phyloP scores from a whole-genome alignment of 352 stramenopile genomes.

The Peronospora tabacina region DNA sequence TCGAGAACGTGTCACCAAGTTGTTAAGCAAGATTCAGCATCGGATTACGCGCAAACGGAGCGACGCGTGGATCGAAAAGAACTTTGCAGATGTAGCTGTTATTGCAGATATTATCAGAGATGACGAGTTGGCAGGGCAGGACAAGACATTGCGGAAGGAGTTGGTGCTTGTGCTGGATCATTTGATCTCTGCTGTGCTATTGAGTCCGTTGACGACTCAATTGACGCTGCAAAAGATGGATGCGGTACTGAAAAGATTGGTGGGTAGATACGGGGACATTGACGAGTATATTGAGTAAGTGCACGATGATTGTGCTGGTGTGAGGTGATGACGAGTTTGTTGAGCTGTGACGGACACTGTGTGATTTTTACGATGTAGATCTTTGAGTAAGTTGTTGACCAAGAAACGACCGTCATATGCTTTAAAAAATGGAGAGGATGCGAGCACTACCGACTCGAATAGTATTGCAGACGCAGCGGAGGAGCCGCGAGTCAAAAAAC shows the following conservation, averaged over 20 bases:
- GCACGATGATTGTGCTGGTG: background rate
- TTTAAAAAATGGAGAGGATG: background rate
- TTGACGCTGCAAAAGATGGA: conserved; percentile 34
- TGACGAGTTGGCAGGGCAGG: conserved; percentile 17
- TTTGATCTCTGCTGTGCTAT: conserved; percentile 57
- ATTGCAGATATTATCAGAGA: conserved; percentile 34
- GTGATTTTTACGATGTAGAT: conserved; percentile 16
- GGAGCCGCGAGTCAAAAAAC: conserved; percentile 28
- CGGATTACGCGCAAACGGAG: conserved; percentile 56
- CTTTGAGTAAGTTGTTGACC: conserved; percentile 30
- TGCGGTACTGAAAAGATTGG: conserved; percentile 33
- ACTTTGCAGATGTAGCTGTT: conserved; percentile 40
- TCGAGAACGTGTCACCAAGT: conserved; percentile 34
- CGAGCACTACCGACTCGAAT: conserved; percentile 1
- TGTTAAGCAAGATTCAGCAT: conserved; percentile 51
- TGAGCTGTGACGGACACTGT: background rate
- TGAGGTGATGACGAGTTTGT: background rate
- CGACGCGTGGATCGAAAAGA: conserved; percentile 57
- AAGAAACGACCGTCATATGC: conserved; percentile 30
- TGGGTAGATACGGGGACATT: conserved; percentile 36
- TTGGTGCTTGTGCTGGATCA: conserved; percentile 60
- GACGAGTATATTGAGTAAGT: conserved; percentile 55
- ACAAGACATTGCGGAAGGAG: conserved; percentile 45
- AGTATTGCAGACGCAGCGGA: conserved; percentile 19
- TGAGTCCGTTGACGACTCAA: conserved; percentile 35